Evolutionary conservation across 805 yeast species (phyloP).

Genomic region (Cyberlindnera nakhonratchasimensis): DNA sequence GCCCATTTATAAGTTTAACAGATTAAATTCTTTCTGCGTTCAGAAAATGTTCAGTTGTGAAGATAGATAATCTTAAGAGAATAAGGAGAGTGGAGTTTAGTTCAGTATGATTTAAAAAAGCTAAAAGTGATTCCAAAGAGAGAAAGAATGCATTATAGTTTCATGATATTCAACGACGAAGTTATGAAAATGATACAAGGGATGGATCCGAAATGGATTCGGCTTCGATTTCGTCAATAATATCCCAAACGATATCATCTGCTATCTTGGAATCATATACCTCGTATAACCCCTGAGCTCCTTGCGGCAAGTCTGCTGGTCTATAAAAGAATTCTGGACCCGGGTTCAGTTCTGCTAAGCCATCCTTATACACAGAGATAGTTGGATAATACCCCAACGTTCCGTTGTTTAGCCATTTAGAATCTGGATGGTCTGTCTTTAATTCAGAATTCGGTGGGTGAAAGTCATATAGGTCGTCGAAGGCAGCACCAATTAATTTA

Average conservation of each 20-base stretch:
- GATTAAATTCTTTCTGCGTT: too few species aligned
- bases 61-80: too few species aligned
- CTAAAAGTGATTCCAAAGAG: too few species aligned
- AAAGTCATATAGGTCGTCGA: constrained; percentile 67
- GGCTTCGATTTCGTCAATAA: constrained; percentile 79
- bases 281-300: constrained; percentile 49
- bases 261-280: constrained; percentile 68
- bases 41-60: too few species aligned
- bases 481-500: constrained; percentile 55
- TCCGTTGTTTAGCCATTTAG: constrained; percentile 67
- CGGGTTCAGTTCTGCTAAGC: constrained; percentile 66
- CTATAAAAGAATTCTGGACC: constrained; percentile 57
- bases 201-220: constrained; percentile 39
- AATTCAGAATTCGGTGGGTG: constrained; percentile 72
- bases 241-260: constrained; percentile 80
- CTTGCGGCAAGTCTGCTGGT: constrained; percentile 34
- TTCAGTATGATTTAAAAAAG: too few species aligned
- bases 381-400: constrained; percentile 89
- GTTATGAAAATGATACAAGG: constrained; percentile 3
- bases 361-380: constrained; percentile 76
- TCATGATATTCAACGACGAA: not conserved
- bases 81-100: too few species aligned
- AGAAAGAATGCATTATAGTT: too few species aligned
- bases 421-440: constrained; percentile 34
- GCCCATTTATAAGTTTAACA: too few species aligned